Percentiles rank a stretch among this genome's conserved stretches.
phyloP scores from a whole-genome alignment of 371 early-diverging fungal species.

The Mortierella sp. region DNA sequence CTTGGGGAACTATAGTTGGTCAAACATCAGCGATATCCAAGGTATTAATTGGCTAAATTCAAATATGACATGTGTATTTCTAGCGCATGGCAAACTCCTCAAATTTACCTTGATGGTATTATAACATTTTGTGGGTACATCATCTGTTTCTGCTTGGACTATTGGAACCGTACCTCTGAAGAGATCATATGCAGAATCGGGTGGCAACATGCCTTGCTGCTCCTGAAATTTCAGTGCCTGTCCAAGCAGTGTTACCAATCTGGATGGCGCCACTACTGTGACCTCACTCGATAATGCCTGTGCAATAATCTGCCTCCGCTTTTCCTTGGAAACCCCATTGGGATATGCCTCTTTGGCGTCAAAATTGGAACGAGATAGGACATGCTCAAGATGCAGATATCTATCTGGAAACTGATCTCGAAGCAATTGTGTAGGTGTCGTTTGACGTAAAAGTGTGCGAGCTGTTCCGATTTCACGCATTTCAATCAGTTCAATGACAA shows the following conservation, averaged over 20 bases:
- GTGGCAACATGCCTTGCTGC: constrained; percentile 79
- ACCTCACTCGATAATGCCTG: constrained; percentile 80
- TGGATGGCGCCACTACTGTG: constrained; percentile 79
- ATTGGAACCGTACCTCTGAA: constrained; percentile 76
- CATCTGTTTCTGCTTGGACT: constrained; percentile 78
- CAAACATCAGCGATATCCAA: not conserved
- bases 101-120: constrained; percentile 78
- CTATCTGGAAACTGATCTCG: constrained; percentile 81
- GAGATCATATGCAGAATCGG: constrained; percentile 78
- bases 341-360: constrained; percentile 70
- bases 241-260: constrained; percentile 84
- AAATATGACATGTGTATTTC: too few relatives aligned
- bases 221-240: constrained; percentile 91
- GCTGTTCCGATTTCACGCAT: constrained; percentile 87
- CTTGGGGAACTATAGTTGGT: constrained; percentile 79
- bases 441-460: constrained; percentile 85
- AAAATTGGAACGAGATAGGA: constrained; percentile 75
- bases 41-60: not conserved
- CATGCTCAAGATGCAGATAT: constrained; percentile 83
- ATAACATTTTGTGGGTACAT: constrained; percentile 72
- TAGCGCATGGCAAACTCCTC: not conserved
- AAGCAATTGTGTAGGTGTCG: constrained; percentile 85
- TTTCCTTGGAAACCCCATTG: constrained; percentile 70
- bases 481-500: constrained; percentile 89
- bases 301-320: constrained; percentile 80